These are phyloP conservation scores for Ceratocystis cacaofunesta DNA, from an alignment of 2,329 filamentous ascomycete species.

Conservation along the genomic window DNA sequence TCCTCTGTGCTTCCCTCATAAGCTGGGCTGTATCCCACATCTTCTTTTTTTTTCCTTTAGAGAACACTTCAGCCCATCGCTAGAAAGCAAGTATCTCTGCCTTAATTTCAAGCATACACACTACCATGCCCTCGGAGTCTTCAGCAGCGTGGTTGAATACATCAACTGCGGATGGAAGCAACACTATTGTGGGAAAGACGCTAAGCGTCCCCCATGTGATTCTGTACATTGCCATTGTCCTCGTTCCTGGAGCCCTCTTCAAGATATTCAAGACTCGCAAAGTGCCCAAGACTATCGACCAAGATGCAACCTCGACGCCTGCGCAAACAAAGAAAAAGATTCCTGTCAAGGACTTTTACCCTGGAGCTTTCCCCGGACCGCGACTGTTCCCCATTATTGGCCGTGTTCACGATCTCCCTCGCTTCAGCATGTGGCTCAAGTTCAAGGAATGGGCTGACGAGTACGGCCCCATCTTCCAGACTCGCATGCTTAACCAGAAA, in stretches of 20 bases:
- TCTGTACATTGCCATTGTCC: conserved; percentile 30
- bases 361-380: conserved; percentile 30
- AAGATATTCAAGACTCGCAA: conserved; percentile 27
- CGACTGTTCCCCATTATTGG: conserved; percentile 34
- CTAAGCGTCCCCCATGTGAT: conserved; percentile 28
- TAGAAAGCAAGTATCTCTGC: neutral
- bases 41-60: neutral
- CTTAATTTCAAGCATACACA: neutral
- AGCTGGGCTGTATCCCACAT: neutral
- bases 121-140: conserved; percentile 15
- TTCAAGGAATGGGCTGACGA: conserved; percentile 34
- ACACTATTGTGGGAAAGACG: conserved; percentile 22
- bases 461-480: conserved; percentile 32
- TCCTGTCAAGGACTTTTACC: conserved; percentile 21
- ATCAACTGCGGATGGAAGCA: neutral
- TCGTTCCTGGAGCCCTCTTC: conserved; percentile 29
- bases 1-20: neutral
- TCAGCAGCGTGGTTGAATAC: conserved; percentile 13
- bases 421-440: conserved; percentile 35
- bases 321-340: neutral
- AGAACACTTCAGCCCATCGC: neutral
- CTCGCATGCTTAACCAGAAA: conserved; percentile 26
- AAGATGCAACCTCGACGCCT: neutral
- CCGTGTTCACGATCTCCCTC: conserved; percentile 34
- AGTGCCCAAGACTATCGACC: conserved; percentile 20